Evolutionary conservation across 345 rosid species (phyloP).

Genomic region (Zanthoxylum bungeanum): DNA sequence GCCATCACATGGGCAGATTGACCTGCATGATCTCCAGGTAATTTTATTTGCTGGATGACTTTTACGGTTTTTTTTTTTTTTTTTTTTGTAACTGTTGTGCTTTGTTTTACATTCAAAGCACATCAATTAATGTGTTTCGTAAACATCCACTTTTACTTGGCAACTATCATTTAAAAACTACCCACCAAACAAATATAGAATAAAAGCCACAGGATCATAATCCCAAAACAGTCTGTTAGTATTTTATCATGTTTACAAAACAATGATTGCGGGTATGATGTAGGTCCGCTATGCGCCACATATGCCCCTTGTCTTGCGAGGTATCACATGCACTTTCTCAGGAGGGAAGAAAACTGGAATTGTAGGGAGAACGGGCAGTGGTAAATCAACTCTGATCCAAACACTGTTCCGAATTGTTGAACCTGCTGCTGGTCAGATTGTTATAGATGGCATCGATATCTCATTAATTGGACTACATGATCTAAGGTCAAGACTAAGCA

Average conservation of each 20-base stretch:
- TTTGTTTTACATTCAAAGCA: not conserved
- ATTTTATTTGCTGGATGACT: not conserved
- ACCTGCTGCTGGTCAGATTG: constrained; percentile 61
- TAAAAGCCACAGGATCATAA: not conserved
- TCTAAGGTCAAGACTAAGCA: constrained; percentile 73
- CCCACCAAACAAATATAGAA: not conserved
- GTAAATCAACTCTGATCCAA: constrained; percentile 88
- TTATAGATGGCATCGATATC: constrained; percentile 67
- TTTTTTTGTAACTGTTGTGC: not conserved
- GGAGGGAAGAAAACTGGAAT: constrained; percentile 85
- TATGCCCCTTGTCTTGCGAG: constrained; percentile 77
- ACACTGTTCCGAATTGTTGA: constrained; percentile 81
- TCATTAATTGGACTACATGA: constrained; percentile 74
- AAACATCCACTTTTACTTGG: not conserved
- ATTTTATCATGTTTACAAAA: not conserved
- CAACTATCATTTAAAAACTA: not conserved
- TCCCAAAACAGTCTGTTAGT: not conserved
- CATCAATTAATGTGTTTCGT: not conserved
- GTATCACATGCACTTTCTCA: constrained; percentile 68
- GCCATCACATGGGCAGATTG: constrained; percentile 4
- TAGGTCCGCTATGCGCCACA: constrained; percentile 81
- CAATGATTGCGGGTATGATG: not conserved
- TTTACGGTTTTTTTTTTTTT: too few relatives aligned
- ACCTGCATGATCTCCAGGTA: constrained; percentile 3
- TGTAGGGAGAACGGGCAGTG: constrained; percentile 92